phyloP scores from a whole-genome alignment of 257 asterid species.

The Penstemon barbatus region DNA sequence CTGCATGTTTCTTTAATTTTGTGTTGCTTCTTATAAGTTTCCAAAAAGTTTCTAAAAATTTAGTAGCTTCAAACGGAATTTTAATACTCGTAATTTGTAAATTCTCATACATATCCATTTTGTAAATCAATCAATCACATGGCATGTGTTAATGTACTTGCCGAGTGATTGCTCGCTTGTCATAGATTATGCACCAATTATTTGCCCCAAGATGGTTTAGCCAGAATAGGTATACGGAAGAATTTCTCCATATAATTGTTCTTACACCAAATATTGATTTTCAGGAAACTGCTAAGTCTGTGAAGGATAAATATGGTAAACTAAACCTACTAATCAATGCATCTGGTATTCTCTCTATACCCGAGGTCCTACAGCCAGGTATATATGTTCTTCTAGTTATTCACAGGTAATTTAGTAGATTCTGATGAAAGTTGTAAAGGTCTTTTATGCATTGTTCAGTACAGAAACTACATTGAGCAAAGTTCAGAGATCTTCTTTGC shows the following conservation, averaged over 20 bases:
- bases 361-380: constrained; percentile 85
- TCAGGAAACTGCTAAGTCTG: constrained; percentile 73
- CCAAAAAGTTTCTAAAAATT: too few relatives aligned
- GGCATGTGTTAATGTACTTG: too few relatives aligned
- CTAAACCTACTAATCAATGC: constrained; percentile 85
- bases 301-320: constrained; percentile 68
- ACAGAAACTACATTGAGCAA: constrained; percentile 94
- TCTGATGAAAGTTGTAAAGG: constrained; percentile 15
- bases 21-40: too few relatives aligned
- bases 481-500: constrained; percentile 72
- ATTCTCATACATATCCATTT: not conserved
- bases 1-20: too few relatives aligned
- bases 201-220: too few relatives aligned
- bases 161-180: too few relatives aligned
- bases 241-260: not conserved
- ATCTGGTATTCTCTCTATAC: constrained; percentile 82
- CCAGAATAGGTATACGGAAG: too few relatives aligned
- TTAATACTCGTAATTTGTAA: not conserved
- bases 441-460: constrained; percentile 41
- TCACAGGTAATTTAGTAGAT: not conserved
- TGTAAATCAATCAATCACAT: too few relatives aligned
- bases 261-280: constrained; percentile 12
- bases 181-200: too few relatives aligned
- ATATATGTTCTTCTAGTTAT: constrained; percentile 23
- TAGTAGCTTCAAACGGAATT: too few relatives aligned